Percentiles rank a stretch among this genome's conserved stretches.
phyloP scores from a whole-genome alignment of 345 rosid genomes.

The Angophora floribunda region DNA sequence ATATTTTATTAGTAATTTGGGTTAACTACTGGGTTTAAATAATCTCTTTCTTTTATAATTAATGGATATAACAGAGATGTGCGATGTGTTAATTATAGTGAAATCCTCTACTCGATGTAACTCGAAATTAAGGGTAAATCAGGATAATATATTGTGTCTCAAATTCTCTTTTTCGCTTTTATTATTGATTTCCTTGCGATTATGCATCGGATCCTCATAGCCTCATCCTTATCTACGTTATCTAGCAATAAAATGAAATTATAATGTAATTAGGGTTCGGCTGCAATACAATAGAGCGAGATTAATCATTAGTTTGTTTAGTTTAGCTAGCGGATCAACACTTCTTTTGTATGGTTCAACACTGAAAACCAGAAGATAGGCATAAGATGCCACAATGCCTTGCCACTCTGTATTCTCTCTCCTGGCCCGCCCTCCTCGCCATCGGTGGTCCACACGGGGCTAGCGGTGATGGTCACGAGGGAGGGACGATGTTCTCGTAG shows the following conservation, averaged over 20 bases:
- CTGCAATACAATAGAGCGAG: background rate
- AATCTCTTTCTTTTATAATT: no score
- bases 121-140: no score
- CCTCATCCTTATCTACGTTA: background rate
- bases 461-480: background rate
- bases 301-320: background rate
- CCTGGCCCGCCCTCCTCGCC: background rate
- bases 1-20: no score
- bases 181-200: no score
- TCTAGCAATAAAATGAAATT: background rate
- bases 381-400: background rate
- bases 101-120: no score
- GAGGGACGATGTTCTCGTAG: background rate
- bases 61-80: no score
- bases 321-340: background rate
- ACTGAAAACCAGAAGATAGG: background rate
- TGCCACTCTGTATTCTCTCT: background rate
- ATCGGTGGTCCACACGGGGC: background rate
- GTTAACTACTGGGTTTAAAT: no score
- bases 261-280: background rate
- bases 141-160: no score
- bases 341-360: background rate
- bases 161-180: no score
- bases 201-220: background rate
- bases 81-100: no score